A percentile compares a stretch with the other conserved stretches of the same genome.
phyloP scores from a whole-genome alignment of 495 filamentous ascomycete species.

The Aspergillus heteromorphus region DNA sequence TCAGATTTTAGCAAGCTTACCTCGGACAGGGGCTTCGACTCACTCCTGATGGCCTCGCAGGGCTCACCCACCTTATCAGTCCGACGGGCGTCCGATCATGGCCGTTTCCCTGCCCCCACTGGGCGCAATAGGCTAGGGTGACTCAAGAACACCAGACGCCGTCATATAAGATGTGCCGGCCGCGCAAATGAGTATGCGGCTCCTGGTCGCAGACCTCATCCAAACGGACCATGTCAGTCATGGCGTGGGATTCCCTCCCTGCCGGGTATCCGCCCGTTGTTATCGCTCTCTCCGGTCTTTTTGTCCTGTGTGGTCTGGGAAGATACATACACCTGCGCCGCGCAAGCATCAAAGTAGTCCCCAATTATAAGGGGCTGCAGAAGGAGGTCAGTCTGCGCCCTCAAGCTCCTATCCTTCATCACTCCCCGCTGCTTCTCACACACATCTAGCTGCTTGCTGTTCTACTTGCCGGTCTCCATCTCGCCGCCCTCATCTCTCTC shows the following conservation, averaged over 20 bases:
- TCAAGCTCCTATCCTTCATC: not conserved
- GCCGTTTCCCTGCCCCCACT: not conserved
- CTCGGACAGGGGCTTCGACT: not conserved
- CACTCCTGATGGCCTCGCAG: too few species aligned
- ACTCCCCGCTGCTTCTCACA: not conserved
- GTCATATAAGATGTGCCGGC: not conserved
- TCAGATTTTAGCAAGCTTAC: not conserved
- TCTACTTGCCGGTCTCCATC: not conserved
- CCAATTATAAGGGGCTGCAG: not conserved
- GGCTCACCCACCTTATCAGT: not conserved
- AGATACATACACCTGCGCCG: not conserved
- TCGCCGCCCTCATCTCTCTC: not conserved
- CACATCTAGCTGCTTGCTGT: not conserved
- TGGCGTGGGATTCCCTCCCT: too few species aligned
- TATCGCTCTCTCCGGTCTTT: not conserved
- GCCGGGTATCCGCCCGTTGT: too few species aligned
- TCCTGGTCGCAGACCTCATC: not conserved
- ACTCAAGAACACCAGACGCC: not conserved
- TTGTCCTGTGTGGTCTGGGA: not conserved
- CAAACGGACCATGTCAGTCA: not conserved
- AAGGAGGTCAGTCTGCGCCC: not conserved
- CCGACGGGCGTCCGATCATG: not conserved
- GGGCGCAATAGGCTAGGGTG: not conserved
- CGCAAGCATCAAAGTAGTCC: not conserved
- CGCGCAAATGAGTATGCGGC: not conserved